Conservation (phyloP, 2,329 filamentous ascomycete genomes). For the Graphilbum ipis-grandicollis region DNA sequence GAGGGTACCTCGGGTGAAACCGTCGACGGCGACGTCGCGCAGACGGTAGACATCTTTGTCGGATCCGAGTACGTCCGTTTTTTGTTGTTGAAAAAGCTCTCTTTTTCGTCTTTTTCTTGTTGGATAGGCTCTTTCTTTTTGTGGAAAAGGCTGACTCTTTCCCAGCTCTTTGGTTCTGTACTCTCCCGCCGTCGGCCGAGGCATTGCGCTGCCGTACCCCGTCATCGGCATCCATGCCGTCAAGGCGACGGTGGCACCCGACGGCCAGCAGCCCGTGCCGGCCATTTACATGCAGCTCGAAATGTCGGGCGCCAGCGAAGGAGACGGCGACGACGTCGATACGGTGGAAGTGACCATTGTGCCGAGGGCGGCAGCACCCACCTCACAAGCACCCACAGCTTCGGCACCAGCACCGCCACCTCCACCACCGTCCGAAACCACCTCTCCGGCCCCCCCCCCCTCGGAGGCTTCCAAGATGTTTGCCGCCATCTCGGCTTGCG, state of each 20-base stretch:
- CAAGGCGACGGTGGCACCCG: slow-evolving; percentile 31
- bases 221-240: slow-evolving; percentile 60
- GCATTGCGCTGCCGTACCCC: slow-evolving; percentile 56
- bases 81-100: too few relatives aligned
- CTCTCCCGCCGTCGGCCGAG: slow-evolving; percentile 36
- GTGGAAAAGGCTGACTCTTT: background rate
- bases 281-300: slow-evolving; percentile 53
- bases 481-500: slow-evolving; percentile 55
- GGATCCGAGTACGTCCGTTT: slow-evolving; percentile 41
- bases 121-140: background rate
- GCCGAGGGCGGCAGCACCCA: slow-evolving; percentile 1
- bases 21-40: slow-evolving; percentile 21
- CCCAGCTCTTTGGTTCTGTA: slow-evolving; percentile 44
- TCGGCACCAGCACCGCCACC: background rate
- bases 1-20: slow-evolving; percentile 15
- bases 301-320: slow-evolving; percentile 36
- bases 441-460: slow-evolving; percentile 12
- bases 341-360: slow-evolving; percentile 49
- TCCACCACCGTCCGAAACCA: too few relatives aligned
- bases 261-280: slow-evolving; percentile 20
- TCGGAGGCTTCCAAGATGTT: slow-evolving; percentile 34
- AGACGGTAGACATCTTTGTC: slow-evolving; percentile 37
- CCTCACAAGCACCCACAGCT: background rate
- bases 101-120: background rate
- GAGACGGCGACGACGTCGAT: slow-evolving; percentile 39